Evolutionary conservation across 2,329 filamentous ascomycete genomes (phyloP), one percentile per base, ranked within the genome.

Genomic region (Chalaropsis thielavioides): DNA sequence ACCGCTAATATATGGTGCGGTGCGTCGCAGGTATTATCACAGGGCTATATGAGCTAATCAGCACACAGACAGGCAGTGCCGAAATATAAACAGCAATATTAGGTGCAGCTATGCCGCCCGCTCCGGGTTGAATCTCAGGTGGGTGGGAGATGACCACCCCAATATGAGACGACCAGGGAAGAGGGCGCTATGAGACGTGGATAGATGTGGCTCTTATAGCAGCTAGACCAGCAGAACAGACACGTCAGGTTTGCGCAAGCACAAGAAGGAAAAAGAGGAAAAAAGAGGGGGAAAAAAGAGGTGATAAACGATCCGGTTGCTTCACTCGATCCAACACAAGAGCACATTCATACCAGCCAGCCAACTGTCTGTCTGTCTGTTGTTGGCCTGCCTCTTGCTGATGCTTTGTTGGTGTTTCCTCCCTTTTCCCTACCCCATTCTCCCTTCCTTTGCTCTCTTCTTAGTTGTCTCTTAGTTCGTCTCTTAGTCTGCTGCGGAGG

Each of bases 401-500:
- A 51, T 24, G 22, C 24, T 22, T 63, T 3, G 27, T 41, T 22
- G 10, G n/a, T 56, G 17, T 31, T 54, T 31, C 22, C 38, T 41
- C 44, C 24, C 35, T 60, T 44, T 41, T 38, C 31, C 58, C n/a
- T n/a, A 38, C 35, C 35, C 35, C 35, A 38, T 38, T 40, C 38
- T 41, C 44, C 24, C 35, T 49, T 44, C 54, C 22, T 43, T 59
- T 5, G 63, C 41, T 38, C 44, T 46, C 44, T 51, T 24, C 24
- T 51, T 51, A 51, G 46, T 51, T 51, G 46, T 51, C 46, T 51
- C 44, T 49, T 49, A 49, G 44, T 49, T 49, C 51, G 22, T 56
- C 51, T 58, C 51, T 31, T 46, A 46, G 35, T 44, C 31, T 46
- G 43, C 35, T 64, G 63, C 31, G 63, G 64, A 65, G 58, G 64